Evolutionary conservation across 1,139 yeast species (phyloP), one percentile per base, ranked within the genome.

Genomic region (Trichomonascaceae sp.): DNA sequence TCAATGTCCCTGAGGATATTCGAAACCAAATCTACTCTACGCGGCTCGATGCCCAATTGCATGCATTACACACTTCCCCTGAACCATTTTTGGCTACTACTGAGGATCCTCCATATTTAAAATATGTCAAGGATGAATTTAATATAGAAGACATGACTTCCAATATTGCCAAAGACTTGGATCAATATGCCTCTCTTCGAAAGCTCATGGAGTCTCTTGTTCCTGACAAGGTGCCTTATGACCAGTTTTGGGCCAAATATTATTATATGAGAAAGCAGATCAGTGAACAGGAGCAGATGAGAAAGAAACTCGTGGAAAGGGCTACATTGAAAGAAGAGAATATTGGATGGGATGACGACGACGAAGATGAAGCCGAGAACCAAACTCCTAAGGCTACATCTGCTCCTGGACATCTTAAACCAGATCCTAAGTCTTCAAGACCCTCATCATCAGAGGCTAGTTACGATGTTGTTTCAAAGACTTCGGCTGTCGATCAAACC

Each of bases 221-320:
- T 1, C 95, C 95, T 0, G 80, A 76, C 1, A 69, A 78, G 58
- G 72, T 88, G 15, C 63, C 82, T 0, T 85, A 83, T 61, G 74
- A 77, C 32, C 73, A 74, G 47, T 91, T 91, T 67, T 91, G 98
- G 98, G 72, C 74, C 48, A 77, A 84, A 49, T 91, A 88, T 70
- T 87, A 82, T 67, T 74, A 72, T 56, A 76, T 80, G 66, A 81
- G 81, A 54, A 70, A 72, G 17, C 76, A 77, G 59, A 80, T 89
- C 49, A 74, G 81, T 47, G 78, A 77, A 30, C 83, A 81, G 60
- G 96, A 89, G 61, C 74, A 76, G 60, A 80, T 81, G 64, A 79
- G 96, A 61, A 84, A 82, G 68, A 77, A 77, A 55, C 72, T 89
- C 49, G 72, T 87, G 51, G 71, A 73, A 27, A 74, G 71, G 57